Percentiles rank a stretch among this genome's conserved stretches.
Evolutionary conservation across 805 yeast genomes (phyloP).

Genomic region (Ogataea kodamae): DNA sequence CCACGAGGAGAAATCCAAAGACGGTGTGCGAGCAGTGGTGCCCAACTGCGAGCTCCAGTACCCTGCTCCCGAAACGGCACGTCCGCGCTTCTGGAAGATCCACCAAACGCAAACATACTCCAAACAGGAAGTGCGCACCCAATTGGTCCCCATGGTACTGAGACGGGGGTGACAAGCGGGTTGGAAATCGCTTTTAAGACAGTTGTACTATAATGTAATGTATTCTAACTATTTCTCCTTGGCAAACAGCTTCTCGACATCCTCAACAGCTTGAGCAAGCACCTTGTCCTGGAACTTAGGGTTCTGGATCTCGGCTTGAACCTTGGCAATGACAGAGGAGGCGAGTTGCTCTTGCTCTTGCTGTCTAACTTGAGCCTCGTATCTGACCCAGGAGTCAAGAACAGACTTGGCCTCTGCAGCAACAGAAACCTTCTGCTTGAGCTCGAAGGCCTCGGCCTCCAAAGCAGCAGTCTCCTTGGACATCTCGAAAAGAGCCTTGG

Average conservation of each 20-base stretch:
- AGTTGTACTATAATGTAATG: background rate
- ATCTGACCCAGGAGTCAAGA: slow-evolving; percentile 98
- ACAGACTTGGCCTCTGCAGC: slow-evolving; percentile 91
- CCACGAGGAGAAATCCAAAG: slow-evolving; percentile 2
- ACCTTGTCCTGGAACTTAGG: slow-evolving; percentile 92
- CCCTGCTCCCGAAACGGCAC: slow-evolving; percentile 38
- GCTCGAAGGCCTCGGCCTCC: slow-evolving; percentile 91
- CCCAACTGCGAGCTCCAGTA: slow-evolving; percentile 10
- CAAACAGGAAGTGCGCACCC: slow-evolving; percentile 13
- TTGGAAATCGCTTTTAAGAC: slow-evolving; percentile 5
- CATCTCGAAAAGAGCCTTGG: slow-evolving; percentile 86
- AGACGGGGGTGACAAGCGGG: slow-evolving; percentile 7
- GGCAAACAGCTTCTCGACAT: slow-evolving; percentile 79
- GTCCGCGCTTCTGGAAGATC: slow-evolving; percentile 46
- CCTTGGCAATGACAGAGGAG: slow-evolving; percentile 80
- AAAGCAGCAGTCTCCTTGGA: slow-evolving; percentile 96
- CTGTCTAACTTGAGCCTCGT: slow-evolving; percentile 94
- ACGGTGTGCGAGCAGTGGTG: background rate
- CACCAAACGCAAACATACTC: slow-evolving; percentile 20
- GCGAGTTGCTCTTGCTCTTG: slow-evolving; percentile 91
- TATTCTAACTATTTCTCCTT: slow-evolving; percentile 26
- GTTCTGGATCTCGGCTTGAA: slow-evolving; percentile 76
- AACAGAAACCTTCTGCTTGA: slow-evolving; percentile 84
- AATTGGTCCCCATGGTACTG: slow-evolving; percentile 22
- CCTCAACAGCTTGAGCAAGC: slow-evolving; percentile 86